A percentile compares a stretch with the other conserved stretches of the same genome.
Evolutionary conservation across 2,329 filamentous ascomycete species (phyloP).

Genomic region (Colletotrichum horii): DNA sequence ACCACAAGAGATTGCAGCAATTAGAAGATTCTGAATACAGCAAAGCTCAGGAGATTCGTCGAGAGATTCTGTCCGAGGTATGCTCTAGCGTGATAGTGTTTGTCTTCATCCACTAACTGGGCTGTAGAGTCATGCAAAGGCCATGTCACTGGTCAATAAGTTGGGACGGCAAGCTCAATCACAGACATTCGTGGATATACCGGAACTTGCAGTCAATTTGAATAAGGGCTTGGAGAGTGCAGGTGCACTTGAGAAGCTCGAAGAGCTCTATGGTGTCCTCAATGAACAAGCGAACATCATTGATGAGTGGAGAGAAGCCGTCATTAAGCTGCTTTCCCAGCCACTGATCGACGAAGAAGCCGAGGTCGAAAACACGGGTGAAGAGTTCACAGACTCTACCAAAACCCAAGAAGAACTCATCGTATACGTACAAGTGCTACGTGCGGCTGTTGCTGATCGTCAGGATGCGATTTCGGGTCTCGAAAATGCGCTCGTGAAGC

Average conservation of each 20-base stretch:
- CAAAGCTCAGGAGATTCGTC: conserved; percentile 75
- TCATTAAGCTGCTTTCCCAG: conserved; percentile 73
- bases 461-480: conserved; percentile 78
- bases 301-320: conserved; percentile 75
- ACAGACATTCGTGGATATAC: conserved; percentile 66
- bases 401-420: conserved; percentile 88
- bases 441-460: conserved; percentile 79
- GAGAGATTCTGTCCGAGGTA: conserved; percentile 73
- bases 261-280: conserved; percentile 67
- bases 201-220: conserved; percentile 56
- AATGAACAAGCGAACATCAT: conserved; percentile 76
- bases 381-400: conserved; percentile 89
- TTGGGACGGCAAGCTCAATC: conserved; percentile 59
- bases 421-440: conserved; percentile 81
- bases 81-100: conserved; percentile 25
- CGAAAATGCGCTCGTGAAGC: conserved; percentile 73
- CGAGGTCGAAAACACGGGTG: conserved; percentile 75
- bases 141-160: conserved; percentile 66
- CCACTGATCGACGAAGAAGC: conserved; percentile 85
- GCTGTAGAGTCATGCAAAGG: conserved; percentile 50
- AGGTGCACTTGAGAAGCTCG: conserved; percentile 68
- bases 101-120: background rate
- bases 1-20: conserved; percentile 70
- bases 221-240: conserved; percentile 75
- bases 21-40: conserved; percentile 79